Base-by-base conservation (phyloP, 768 basidiomycete species). In the Leccinum longicurvipes region DNA sequence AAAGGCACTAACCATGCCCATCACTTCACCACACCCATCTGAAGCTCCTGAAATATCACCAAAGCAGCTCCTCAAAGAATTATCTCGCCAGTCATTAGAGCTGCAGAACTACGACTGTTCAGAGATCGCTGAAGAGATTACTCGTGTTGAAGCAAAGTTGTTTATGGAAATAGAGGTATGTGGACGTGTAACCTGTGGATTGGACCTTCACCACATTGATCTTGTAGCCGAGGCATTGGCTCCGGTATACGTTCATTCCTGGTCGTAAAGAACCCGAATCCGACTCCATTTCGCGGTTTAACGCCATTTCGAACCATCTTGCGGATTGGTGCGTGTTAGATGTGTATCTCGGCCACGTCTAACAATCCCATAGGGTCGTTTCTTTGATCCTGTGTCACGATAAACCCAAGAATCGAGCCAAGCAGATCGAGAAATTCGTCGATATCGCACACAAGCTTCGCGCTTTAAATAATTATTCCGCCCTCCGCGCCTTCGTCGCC, bases 371-470 rank as follows among this genome's bases (percentile, higher is more conserved):
- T 58, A 96, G 95, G 93, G 91, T 94, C 50, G 84, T 88, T 9
- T 93, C 93, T 15, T 74, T 98, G 55, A 93, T 99, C 51, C 75
- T 98, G 14, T 90, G 90, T 55, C 92, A 95, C 55, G 87, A 92
- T 62, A 87, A 85, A 62, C 77, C 85, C 27, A 86, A 82, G 69
- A 70, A 78, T 44, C 85, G 96, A 41, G 89, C 87, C 4, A 82
- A 79, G 56, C 86, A 93, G 62, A 88, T 95, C 56, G 93, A 97
- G 67, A 91, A 91, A 66, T 86, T 98, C 56, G 85, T 93, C 24
- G 85, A 89, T 48, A 83, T 98, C 59, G 92, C 91, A 1, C 81
- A 84, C 55, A 83, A 83, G 53, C 78, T 99, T 41, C 86, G 96
- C 29, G 78, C 80, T 12, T 69, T 91, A 46, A 93, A 96, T 72